Evolutionary conservation across 2,329 filamentous ascomycete species (phyloP).

Genomic region (Pyrenophora graminea): DNA sequence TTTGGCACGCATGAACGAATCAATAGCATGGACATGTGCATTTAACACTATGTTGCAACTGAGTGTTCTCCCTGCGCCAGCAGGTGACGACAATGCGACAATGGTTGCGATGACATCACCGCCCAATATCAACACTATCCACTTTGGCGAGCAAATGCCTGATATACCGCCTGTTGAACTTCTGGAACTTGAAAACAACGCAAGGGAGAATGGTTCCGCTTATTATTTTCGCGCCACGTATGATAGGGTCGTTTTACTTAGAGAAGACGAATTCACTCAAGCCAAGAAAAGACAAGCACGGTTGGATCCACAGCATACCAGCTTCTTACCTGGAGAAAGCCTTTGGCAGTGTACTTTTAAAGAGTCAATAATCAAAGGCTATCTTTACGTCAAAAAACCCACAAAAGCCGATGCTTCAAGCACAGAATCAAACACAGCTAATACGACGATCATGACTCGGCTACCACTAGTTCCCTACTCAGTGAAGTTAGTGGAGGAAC

Average conservation of each 20-base stretch:
- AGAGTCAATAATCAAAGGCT: slow-evolving; percentile 31
- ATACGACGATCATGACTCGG: neutral
- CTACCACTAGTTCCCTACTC: slow-evolving; percentile 25
- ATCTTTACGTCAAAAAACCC: slow-evolving; percentile 20
- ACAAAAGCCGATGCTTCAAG: neutral
- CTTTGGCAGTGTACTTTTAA: slow-evolving; percentile 38
- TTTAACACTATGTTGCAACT: slow-evolving; percentile 24
- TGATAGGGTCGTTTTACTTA: slow-evolving; percentile 28
- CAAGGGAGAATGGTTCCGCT: slow-evolving; percentile 7
- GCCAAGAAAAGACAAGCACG: neutral
- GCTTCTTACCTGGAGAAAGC: slow-evolving; percentile 18
- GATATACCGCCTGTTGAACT: slow-evolving; percentile 19
- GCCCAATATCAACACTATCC: slow-evolving; percentile 8
- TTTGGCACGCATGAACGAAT: slow-evolving; percentile 30
- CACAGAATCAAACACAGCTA: neutral
- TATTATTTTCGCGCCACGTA: slow-evolving; percentile 33
- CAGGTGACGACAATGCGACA: slow-evolving; percentile 6
- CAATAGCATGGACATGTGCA: slow-evolving; percentile 32
- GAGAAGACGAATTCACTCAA: slow-evolving; percentile 18
- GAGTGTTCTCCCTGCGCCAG: slow-evolving; percentile 22
- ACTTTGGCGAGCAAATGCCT: slow-evolving; percentile 27
- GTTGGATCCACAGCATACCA: slow-evolving; percentile 1
- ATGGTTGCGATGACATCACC: slow-evolving; percentile 21
- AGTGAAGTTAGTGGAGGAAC: slow-evolving; percentile 31
- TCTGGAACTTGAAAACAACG: neutral